A percentile compares a stretch with the other conserved stretches of the same genome.
phyloP scores from a whole-genome alignment of 2,329 filamentous ascomycete genomes.

The Penicillium sp. region DNA sequence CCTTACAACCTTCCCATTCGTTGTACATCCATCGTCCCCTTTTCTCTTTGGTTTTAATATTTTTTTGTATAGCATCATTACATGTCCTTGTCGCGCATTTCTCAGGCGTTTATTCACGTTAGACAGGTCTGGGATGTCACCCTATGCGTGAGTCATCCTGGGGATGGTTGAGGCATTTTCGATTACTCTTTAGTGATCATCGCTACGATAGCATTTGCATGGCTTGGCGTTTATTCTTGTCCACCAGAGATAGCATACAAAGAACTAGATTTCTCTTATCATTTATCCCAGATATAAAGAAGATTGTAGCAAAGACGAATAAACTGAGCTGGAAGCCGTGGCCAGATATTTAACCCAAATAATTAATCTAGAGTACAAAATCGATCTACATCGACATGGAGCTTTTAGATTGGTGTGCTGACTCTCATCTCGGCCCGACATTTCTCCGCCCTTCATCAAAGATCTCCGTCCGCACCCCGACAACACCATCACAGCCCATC shows the following conservation, averaged over 20 bases:
- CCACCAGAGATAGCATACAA: constrained; percentile 9
- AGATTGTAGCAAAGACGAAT: no score
- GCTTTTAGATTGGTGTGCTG: no score
- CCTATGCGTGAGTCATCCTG: neutral
- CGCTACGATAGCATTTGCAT: constrained; percentile 25
- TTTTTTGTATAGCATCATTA: constrained; percentile 13
- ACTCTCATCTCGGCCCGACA: constrained; percentile 19
- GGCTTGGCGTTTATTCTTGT: constrained; percentile 11
- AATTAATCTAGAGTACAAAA: no score
- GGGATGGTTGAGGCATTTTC: no score
- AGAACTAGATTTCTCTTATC: constrained; percentile 7
- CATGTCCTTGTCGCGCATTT: constrained; percentile 15
- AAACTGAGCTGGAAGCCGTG: no score
- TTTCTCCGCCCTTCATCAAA: constrained; percentile 22
- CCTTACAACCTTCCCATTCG: constrained; percentile 14
- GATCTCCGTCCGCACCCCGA: constrained; percentile 20
- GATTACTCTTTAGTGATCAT: constrained; percentile 5
- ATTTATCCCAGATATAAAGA: no score
- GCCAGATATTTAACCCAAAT: no score
- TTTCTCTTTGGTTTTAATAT: constrained; percentile 4
- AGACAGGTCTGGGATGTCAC: constrained; percentile 13
- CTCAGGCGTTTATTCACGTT: constrained; percentile 12
- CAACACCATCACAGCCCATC: constrained; percentile 10
- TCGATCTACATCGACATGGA: no score
- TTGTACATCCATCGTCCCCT: constrained; percentile 14